Percentiles rank a stretch among this genome's conserved stretches.
Evolutionary conservation across 352 stramenopile species (phyloP).

Genomic region (Pythium phragmiticola): DNA sequence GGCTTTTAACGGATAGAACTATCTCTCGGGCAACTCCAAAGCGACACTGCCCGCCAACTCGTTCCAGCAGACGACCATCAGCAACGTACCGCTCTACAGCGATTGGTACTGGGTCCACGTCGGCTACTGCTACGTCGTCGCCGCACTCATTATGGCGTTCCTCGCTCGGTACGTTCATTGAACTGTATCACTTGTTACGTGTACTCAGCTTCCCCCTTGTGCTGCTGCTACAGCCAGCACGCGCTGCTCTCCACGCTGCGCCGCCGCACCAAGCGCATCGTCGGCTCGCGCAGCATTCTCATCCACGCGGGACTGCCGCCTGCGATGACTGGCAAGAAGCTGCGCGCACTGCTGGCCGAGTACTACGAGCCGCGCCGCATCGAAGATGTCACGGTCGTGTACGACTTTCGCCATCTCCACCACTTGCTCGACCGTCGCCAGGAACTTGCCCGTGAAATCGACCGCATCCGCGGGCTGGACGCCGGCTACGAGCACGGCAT

Average conservation of each 20-base stretch:
- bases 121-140: slow-evolving; percentile 72
- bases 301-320: slow-evolving; percentile 61
- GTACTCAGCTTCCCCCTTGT: background rate
- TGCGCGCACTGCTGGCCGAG: slow-evolving; percentile 38
- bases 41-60: slow-evolving; percentile 36
- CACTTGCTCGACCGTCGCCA: slow-evolving; percentile 48
- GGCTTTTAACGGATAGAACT: slow-evolving; percentile 42
- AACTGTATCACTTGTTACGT: background rate
- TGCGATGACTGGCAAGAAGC: slow-evolving; percentile 43
- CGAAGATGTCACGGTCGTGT: slow-evolving; percentile 63
- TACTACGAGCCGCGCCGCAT: slow-evolving; percentile 42
- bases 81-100: slow-evolving; percentile 77
- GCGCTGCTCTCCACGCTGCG: slow-evolving; percentile 46
- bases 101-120: slow-evolving; percentile 82
- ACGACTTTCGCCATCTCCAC: slow-evolving; percentile 63
- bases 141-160: slow-evolving; percentile 46
- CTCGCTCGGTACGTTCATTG: slow-evolving; percentile 29
- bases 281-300: slow-evolving; percentile 68
- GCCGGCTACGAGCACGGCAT: slow-evolving; percentile 49
- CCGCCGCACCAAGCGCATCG: slow-evolving; percentile 57
- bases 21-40: slow-evolving; percentile 49
- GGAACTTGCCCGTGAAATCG: slow-evolving; percentile 46
- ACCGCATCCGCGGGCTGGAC: slow-evolving; percentile 55
- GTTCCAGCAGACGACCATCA: slow-evolving; percentile 80
- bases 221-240: slow-evolving; percentile 37